Conservation (phyloP, 1,284 basidiomycete species). For the Earliella scabrosa region DNA sequence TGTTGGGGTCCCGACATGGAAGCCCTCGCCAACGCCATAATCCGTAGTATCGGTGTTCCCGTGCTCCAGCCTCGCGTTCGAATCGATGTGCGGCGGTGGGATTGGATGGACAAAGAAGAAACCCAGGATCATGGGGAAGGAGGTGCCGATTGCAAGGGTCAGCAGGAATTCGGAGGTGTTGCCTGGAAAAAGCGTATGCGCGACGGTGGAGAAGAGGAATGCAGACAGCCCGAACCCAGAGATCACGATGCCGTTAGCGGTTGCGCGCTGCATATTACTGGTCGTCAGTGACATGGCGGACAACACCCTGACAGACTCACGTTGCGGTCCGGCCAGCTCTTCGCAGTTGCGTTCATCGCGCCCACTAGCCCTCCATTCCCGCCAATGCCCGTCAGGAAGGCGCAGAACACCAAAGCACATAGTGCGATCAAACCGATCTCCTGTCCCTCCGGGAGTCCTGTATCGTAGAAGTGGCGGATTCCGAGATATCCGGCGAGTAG, state of each 20-base stretch:
- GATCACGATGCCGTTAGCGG: conserved; percentile 73
- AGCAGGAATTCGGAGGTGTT: conserved; percentile 73
- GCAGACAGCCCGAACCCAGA: conserved; percentile 88
- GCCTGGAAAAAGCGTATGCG: conserved; percentile 69
- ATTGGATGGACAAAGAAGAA: conserved; percentile 65
- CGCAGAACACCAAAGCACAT: conserved; percentile 48
- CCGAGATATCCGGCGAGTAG: conserved; percentile 69
- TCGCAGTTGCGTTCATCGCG: conserved; percentile 68
- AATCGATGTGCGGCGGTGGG: conserved; percentile 45
- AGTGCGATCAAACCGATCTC: conserved; percentile 36
- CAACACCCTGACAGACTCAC: conserved; percentile 38
- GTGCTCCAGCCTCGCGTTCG: conserved; percentile 20
- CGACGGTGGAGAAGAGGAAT: conserved; percentile 76
- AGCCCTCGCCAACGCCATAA: conserved; percentile 25
- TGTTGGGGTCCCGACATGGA: conserved; percentile 20
- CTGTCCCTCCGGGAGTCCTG: conserved; percentile 41
- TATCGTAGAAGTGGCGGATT: conserved; percentile 65
- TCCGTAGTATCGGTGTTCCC: conserved; percentile 19
- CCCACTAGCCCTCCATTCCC: conserved; percentile 61
- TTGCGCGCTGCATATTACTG: conserved; percentile 55
- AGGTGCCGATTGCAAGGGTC: conserved; percentile 72
- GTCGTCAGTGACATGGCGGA: not conserved
- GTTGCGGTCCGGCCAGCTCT: conserved; percentile 58
- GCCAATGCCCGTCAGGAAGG: conserved; percentile 64
- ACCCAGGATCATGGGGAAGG: conserved; percentile 71